These are phyloP conservation scores for Metarhizium brunneum DNA, from an alignment of 2,329 filamentous ascomycete genomes.

Conservation along the genomic window DNA sequence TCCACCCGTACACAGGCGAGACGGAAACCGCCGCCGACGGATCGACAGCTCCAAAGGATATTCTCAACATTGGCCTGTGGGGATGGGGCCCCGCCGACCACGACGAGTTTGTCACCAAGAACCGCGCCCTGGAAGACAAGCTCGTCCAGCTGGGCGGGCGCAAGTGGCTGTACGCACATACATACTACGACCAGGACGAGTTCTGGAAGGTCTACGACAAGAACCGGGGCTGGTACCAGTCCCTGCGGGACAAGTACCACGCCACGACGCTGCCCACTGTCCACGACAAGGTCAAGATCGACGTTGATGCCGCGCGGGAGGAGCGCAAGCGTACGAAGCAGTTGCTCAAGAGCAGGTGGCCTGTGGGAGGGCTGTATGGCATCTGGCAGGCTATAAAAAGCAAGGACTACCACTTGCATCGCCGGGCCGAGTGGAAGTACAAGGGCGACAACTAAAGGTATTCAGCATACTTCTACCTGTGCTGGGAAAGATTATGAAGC, in stretches of 20 bases:
- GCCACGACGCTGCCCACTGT: conserved; percentile 55
- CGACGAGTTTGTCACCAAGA: conserved; percentile 55
- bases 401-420: conserved; percentile 44
- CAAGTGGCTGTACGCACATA: conserved; percentile 84
- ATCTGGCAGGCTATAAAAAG: conserved; percentile 50
- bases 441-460: conserved; percentile 17
- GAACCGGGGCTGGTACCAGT: conserved; percentile 49
- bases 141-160: conserved; percentile 61
- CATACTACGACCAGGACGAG: conserved; percentile 67
- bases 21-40: conserved; percentile 14
- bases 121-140: conserved; percentile 62
- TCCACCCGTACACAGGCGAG: conserved; percentile 42
- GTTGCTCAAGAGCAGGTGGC: conserved; percentile 39
- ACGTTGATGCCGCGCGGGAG: conserved; percentile 33
- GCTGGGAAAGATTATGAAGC: background rate
- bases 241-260: conserved; percentile 51
- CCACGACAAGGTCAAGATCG: conserved; percentile 60
- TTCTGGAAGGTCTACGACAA: conserved; percentile 57
- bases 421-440: conserved; percentile 45
- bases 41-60: conserved; percentile 18
- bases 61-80: conserved; percentile 68
- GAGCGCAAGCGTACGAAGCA: conserved; percentile 29
- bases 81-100: conserved; percentile 56
- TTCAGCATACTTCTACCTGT: background rate
- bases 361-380: conserved; percentile 49